Conservation (phyloP, 2,329 filamentous ascomycete genomes). For the Calonectria hongkongensis region DNA sequence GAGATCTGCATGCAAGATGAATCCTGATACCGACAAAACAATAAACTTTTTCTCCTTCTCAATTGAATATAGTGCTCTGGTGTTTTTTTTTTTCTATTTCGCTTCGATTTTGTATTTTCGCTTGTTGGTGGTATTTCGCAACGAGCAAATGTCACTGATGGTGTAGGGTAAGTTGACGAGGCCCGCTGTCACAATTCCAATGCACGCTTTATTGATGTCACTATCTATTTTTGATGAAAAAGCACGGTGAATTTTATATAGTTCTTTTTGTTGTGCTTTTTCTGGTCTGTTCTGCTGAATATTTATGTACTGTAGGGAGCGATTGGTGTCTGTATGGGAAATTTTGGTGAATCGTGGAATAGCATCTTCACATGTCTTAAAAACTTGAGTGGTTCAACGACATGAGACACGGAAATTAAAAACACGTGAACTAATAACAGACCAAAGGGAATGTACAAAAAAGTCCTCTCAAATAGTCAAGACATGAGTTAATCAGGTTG, state of each 20-base stretch:
- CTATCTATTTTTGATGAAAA: background rate
- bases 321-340: background rate
- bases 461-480: background rate
- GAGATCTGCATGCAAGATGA: background rate
- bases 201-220: background rate
- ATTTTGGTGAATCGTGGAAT: background rate
- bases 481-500: background rate
- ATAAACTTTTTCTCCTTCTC: background rate
- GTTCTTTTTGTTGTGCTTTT: too few relatives aligned
- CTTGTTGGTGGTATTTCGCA: background rate
- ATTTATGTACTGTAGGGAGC: background rate
- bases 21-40: background rate
- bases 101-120: too few relatives aligned
- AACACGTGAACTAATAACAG: too few relatives aligned
- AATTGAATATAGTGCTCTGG: background rate
- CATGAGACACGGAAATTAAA: too few relatives aligned
- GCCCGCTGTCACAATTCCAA: background rate
- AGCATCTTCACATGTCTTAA: too few relatives aligned
- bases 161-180: background rate
- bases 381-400: too few relatives aligned
- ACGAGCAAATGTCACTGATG: rapidly evolving
- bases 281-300: too few relatives aligned
- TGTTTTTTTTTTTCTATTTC: background rate
- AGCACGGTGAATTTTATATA: too few relatives aligned
- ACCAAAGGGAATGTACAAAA: background rate